A percentile compares a stretch with the other conserved stretches of the same genome.
These are phyloP conservation scores for Backusella circina DNA, from an alignment of 192 early-diverging fungal species.

Conservation along the genomic window DNA sequence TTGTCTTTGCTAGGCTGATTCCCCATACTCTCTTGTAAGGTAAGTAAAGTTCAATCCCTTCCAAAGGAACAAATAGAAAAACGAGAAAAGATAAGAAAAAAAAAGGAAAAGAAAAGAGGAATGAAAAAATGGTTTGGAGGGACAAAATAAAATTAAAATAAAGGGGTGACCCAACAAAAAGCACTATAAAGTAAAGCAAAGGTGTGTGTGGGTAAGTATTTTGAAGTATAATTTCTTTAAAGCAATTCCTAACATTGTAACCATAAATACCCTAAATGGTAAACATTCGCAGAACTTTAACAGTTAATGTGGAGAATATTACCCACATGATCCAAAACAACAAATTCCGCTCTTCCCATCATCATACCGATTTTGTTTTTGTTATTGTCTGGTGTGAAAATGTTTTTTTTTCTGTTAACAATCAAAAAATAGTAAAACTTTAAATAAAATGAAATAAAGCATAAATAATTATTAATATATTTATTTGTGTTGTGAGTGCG, in stretches of 20 bases:
- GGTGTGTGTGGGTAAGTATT: neutral
- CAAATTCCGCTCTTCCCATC: neutral
- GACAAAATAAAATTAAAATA: slow-evolving; percentile 3
- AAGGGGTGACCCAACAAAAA: neutral
- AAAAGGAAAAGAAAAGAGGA: neutral
- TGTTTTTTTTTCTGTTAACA: neutral
- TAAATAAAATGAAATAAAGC: neutral
- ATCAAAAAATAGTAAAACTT: neutral
- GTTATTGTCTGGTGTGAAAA: neutral
- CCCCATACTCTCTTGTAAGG: slow-evolving; percentile 1
- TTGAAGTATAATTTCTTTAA: neutral
- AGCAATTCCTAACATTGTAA: neutral
- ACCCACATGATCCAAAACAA: neutral
- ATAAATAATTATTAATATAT: neutral
- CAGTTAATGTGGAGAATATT: neutral
- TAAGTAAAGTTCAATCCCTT: neutral
- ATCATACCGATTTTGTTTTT: neutral
- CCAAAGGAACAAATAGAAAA: neutral
- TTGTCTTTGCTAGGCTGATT: slow-evolving; percentile 19
- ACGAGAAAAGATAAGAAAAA: neutral
- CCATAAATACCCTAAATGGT: neutral
- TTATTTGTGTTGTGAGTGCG: neutral
- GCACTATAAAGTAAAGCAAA: neutral
- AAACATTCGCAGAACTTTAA: neutral
- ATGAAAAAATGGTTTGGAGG: neutral